Percentiles rank a stretch among this genome's conserved stretches.
These are phyloP conservation scores for Cordyceps militaris DNA, from an alignment of 2,329 filamentous ascomycete genomes.

Conservation along the genomic window DNA sequence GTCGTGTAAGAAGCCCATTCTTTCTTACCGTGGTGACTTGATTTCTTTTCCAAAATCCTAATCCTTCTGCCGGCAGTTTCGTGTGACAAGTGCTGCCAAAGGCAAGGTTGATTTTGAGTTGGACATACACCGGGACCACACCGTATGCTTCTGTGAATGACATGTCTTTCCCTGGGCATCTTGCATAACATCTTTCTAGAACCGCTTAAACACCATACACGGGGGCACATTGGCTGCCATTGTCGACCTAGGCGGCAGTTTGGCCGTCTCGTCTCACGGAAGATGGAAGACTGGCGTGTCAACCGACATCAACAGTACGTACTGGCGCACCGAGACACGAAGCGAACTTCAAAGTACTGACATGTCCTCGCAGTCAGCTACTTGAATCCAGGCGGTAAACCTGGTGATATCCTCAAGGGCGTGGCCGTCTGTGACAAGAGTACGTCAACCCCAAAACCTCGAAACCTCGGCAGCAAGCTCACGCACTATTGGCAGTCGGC, in stretches of 20 bases:
- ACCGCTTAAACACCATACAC: slow-evolving; percentile 68
- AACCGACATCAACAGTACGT: slow-evolving; percentile 54
- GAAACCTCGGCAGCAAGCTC: background rate
- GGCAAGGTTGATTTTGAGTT: slow-evolving; percentile 71
- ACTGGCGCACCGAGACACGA: background rate
- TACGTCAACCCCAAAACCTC: slow-evolving; percentile 23
- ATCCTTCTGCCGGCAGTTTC: slow-evolving; percentile 43
- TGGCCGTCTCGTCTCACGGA: slow-evolving; percentile 58
- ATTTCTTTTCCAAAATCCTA: background rate
- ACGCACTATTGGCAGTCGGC: slow-evolving; percentile 40
- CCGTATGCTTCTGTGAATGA: slow-evolving; percentile 38
- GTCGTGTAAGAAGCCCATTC: slow-evolving; percentile 3
- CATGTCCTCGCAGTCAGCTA: slow-evolving; percentile 48
- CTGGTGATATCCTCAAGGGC: slow-evolving; percentile 49
- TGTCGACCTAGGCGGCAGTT: slow-evolving; percentile 58
- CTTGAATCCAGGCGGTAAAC: slow-evolving; percentile 48
- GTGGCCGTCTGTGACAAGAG: slow-evolving; percentile 57
- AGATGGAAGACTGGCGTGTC: slow-evolving; percentile 57
- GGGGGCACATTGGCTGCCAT: slow-evolving; percentile 74
- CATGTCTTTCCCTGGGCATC: no score
- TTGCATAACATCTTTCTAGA: slow-evolving; percentile 38
- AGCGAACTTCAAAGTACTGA: background rate
- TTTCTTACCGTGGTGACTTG: no score
- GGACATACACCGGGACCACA: slow-evolving; percentile 67
- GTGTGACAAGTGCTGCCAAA: slow-evolving; percentile 55